Evolutionary conservation across 306 rosid species (phyloP).

Genomic region (Pachyrhizus erosus): DNA sequence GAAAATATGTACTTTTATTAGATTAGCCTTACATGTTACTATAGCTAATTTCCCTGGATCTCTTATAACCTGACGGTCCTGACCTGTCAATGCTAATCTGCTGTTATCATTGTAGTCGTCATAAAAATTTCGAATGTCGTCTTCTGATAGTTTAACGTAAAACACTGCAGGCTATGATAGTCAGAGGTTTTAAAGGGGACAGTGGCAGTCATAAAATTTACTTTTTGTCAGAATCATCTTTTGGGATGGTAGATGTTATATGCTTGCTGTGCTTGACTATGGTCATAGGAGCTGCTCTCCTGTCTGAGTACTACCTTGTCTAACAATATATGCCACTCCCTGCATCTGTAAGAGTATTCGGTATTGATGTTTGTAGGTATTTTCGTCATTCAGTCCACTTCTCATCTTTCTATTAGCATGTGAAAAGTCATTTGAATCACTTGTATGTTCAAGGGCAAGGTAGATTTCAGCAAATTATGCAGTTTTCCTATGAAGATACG

Average conservation of each 20-base stretch:
- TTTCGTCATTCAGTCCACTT: conserved; percentile 22
- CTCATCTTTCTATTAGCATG: background rate
- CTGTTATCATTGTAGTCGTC: conserved; percentile 14
- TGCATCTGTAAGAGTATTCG: conserved; percentile 35
- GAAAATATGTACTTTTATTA: background rate
- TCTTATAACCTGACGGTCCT: background rate
- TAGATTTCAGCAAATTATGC: background rate
- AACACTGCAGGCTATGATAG: conserved; percentile 87
- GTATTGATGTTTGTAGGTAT: background rate
- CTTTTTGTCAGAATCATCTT: conserved; percentile 75
- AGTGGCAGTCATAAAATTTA: conserved; percentile 70
- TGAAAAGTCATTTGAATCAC: conserved; percentile 13
- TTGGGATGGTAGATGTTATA: conserved; percentile 65
- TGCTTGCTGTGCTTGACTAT: conserved; percentile 66
- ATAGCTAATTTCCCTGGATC: conserved; percentile 1
- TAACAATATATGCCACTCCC: conserved; percentile 35
- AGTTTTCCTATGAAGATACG: conserved; percentile 1
- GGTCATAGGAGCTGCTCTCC: conserved; percentile 65
- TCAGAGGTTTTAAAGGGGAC: conserved; percentile 93
- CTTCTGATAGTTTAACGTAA: conserved; percentile 37
- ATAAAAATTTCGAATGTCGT: background rate
- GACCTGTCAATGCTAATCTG: conserved; percentile 5
- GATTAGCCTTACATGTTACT: conserved; percentile 1
- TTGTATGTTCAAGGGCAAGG: conserved; percentile 15
- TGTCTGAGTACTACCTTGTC: conserved; percentile 72